These are phyloP conservation scores for Nakaseomyces nivariensis DNA, from an alignment of 1,139 yeast species.

Conservation along the genomic window DNA sequence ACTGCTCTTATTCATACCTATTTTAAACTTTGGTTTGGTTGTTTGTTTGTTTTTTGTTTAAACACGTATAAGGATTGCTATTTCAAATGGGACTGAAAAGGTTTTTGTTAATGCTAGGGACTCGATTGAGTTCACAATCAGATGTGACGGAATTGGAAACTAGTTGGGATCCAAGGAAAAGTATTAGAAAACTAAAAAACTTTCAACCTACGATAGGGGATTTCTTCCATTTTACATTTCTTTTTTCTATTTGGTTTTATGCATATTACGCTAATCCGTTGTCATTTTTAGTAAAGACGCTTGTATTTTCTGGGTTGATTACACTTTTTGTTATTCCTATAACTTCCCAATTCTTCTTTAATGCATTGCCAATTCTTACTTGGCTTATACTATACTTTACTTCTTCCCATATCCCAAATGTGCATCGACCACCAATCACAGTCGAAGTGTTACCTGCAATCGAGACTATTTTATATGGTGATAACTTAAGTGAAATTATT, in stretches of 20 bases:
- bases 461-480: conserved; percentile 91
- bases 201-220: conserved; percentile 43
- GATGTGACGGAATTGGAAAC: conserved; percentile 49
- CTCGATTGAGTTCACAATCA: conserved; percentile 34
- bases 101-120: conserved; percentile 50
- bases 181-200: conserved; percentile 40
- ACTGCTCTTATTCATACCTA: too few species aligned
- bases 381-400: conserved; percentile 84
- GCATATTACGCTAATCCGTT: conserved; percentile 36
- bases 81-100: conserved; percentile 29
- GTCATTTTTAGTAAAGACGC: conserved; percentile 25
- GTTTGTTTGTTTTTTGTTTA: too few species aligned
- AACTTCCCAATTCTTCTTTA: conserved; percentile 76
- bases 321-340: conserved; percentile 51
- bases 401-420: conserved; percentile 65
- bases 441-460: conserved; percentile 89
- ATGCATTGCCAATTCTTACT: conserved; percentile 75
- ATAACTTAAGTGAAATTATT: conserved; percentile 75
- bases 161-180: conserved; percentile 45
- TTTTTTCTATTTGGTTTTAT: conserved; percentile 40
- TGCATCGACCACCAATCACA: conserved; percentile 78
- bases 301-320: conserved; percentile 21
- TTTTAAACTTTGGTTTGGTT: too few species aligned
- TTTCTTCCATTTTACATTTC: conserved; percentile 42
- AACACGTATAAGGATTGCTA: too few species aligned